phyloP scores from a whole-genome alignment of 2,329 filamentous ascomycete genomes.

The Proliferodiscus dingleyae region DNA sequence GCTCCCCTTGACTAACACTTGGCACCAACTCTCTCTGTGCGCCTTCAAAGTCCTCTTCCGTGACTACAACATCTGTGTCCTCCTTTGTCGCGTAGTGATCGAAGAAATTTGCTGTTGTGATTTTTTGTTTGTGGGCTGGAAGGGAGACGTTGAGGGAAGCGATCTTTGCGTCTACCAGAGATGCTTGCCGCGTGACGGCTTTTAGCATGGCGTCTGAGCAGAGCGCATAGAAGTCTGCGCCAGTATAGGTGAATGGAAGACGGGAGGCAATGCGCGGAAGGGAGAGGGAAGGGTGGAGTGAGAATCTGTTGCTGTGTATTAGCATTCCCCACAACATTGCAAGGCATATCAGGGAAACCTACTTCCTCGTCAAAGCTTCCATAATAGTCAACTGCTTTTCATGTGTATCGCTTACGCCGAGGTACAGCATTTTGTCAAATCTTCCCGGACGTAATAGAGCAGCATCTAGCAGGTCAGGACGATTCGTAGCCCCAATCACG shows the following conservation, averaged over 20 bases:
- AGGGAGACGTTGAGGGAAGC: conserved; percentile 56
- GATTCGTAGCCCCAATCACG: conserved; percentile 93
- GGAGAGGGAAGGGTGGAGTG: conserved; percentile 72
- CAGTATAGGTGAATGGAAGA: conserved; percentile 93
- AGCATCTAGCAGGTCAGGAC: conserved; percentile 87
- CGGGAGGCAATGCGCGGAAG: conserved; percentile 67
- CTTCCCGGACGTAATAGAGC: conserved; percentile 83
- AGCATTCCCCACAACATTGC: conserved; percentile 10
- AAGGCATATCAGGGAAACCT: conserved; percentile 39
- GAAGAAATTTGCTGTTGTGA: conserved; percentile 92
- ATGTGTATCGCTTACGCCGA: conserved; percentile 93
- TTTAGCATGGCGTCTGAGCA: conserved; percentile 99
- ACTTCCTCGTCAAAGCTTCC: conserved; percentile 92
- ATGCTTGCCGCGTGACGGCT: conserved; percentile 86
- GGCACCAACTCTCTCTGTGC: conserved; percentile 86
- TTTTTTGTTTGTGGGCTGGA: conserved; percentile 32
- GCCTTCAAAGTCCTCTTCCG: conserved; percentile 78
- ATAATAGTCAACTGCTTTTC: conserved; percentile 94
- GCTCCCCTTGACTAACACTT: conserved; percentile 85
- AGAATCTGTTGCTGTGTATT: conserved; percentile 59
- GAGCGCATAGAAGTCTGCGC: conserved; percentile 93
- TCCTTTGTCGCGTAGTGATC: conserved; percentile 81
- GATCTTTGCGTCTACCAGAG: conserved; percentile 79
- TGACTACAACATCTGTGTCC: conserved; percentile 83
- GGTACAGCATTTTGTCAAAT: conserved; percentile 98